Percentiles rank a stretch among this genome's conserved stretches.
phyloP scores from a whole-genome alignment of 2,329 filamentous ascomycete genomes.

The Fusarium sp. region DNA sequence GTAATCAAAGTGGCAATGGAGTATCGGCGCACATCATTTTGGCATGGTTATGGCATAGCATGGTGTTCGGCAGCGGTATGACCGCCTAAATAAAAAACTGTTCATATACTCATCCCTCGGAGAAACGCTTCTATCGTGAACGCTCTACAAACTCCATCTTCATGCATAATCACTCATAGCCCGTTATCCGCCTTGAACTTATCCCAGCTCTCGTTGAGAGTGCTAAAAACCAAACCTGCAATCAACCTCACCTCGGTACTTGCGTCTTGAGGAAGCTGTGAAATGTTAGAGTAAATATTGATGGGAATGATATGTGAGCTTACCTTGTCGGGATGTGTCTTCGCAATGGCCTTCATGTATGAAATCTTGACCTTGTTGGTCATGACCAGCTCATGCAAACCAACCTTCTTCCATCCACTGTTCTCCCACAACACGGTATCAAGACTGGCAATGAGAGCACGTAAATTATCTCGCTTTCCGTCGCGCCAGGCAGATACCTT shows the following conservation, averaged over 20 bases:
- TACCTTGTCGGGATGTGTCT: slow-evolving; percentile 99
- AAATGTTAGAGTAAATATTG: slow-evolving; percentile 19
- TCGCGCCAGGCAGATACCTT: slow-evolving; percentile 84
- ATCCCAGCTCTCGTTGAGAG: slow-evolving; percentile 79
- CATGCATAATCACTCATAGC: slow-evolving; percentile 57
- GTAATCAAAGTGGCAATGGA: slow-evolving; percentile 23
- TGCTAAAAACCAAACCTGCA: slow-evolving; percentile 73
- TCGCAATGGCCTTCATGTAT: slow-evolving; percentile 99
- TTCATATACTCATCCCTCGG: slow-evolving; percentile 42
- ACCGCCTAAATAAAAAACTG: slow-evolving; percentile 36
- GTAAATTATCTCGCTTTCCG: slow-evolving; percentile 91
- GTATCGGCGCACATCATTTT: slow-evolving; percentile 43
- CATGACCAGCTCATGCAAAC: slow-evolving; percentile 91
- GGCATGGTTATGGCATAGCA: slow-evolving; percentile 42
- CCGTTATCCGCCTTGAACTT: slow-evolving; percentile 78
- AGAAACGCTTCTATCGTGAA: slow-evolving; percentile 42
- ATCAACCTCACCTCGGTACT: slow-evolving; percentile 75
- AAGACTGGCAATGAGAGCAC: slow-evolving; percentile 86
- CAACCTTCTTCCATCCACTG: slow-evolving; percentile 96
- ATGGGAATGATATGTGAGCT: slow-evolving; percentile 44
- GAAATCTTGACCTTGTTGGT: slow-evolving; percentile 95
- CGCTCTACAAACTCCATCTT: slow-evolving; percentile 46
- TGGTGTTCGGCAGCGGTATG: slow-evolving; percentile 45
- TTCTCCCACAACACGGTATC: slow-evolving; percentile 92
- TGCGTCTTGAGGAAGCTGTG: slow-evolving; percentile 72